A percentile compares a stretch with the other conserved stretches of the same genome.
phyloP scores from a whole-genome alignment of 2,329 filamentous ascomycete species.

The Aspergillus awamori region DNA sequence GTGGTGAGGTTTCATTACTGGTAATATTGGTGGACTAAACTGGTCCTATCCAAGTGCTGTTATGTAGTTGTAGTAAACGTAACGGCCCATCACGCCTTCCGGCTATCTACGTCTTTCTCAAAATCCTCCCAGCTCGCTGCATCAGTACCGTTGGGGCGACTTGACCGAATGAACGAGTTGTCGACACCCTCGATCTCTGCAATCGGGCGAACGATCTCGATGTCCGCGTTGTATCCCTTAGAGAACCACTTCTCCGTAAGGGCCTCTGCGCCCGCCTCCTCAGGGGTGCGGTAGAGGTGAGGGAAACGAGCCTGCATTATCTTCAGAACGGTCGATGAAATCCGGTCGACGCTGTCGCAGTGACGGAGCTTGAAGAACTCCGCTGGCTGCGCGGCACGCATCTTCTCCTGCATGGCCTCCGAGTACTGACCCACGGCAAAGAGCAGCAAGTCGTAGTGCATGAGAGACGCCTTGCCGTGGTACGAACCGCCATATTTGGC shows the following conservation, averaged over 20 bases:
- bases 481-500: slow-evolving; percentile 67
- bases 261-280: slow-evolving; percentile 41
- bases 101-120: slow-evolving; percentile 27
- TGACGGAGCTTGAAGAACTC: slow-evolving; percentile 63
- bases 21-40: neutral
- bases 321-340: slow-evolving; percentile 61
- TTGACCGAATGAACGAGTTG: slow-evolving; percentile 52
- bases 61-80: neutral
- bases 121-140: slow-evolving; percentile 51
- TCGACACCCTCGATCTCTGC: slow-evolving; percentile 52
- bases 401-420: slow-evolving; percentile 53
- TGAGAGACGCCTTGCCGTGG: slow-evolving; percentile 64
- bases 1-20: too few species aligned
- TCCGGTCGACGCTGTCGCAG: slow-evolving; percentile 66
- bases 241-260: slow-evolving; percentile 44
- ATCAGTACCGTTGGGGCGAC: slow-evolving; percentile 58
- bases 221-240: slow-evolving; percentile 46
- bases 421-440: slow-evolving; percentile 63
- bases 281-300: slow-evolving; percentile 52
- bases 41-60: neutral
- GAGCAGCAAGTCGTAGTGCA: slow-evolving; percentile 70
- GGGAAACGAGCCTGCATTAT: slow-evolving; percentile 58
- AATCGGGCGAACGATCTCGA: slow-evolving; percentile 53
- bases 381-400: slow-evolving; percentile 53
- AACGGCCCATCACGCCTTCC: slow-evolving; percentile 19